Percentiles rank a stretch among this genome's conserved stretches.
These are phyloP conservation scores for Fonsecaea monophora DNA, from an alignment of 2,329 filamentous ascomycete genomes.

Conservation along the genomic window DNA sequence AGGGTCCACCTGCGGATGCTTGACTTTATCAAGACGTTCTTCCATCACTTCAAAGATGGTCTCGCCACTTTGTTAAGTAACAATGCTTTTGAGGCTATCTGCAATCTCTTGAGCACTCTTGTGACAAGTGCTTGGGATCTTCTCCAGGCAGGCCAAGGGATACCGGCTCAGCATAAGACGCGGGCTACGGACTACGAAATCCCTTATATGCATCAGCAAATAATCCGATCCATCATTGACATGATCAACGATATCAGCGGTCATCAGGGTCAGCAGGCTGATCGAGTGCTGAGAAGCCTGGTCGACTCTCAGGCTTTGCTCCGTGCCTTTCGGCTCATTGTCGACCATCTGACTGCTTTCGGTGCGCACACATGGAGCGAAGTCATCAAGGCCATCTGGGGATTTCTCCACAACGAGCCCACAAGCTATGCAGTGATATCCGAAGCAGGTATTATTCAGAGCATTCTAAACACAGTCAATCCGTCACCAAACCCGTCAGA, in stretches of 20 bases:
- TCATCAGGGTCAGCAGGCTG: constrained; percentile 80
- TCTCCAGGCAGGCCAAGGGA: constrained; percentile 73
- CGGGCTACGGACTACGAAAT: constrained; percentile 90
- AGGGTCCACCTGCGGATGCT: constrained; percentile 84
- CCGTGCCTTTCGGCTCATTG: constrained; percentile 77
- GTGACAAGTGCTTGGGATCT: constrained; percentile 72
- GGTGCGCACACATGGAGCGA: constrained; percentile 96
- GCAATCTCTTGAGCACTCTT: constrained; percentile 82
- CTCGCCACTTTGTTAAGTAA: constrained; percentile 82
- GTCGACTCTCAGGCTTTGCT: constrained; percentile 91
- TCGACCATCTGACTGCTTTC: constrained; percentile 78
- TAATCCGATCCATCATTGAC: constrained; percentile 90
- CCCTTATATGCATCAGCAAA: constrained; percentile 91
- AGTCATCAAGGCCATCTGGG: constrained; percentile 87
- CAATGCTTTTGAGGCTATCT: constrained; percentile 86
- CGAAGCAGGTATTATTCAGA: constrained; percentile 88
- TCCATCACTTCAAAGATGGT: constrained; percentile 83
- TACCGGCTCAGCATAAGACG: constrained; percentile 74
- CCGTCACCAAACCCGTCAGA: constrained; percentile 46
- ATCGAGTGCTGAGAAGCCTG: constrained; percentile 86
- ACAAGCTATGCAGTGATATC: constrained; percentile 96
- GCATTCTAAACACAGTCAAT: constrained; percentile 76
- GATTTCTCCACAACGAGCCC: constrained; percentile 98
- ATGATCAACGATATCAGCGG: constrained; percentile 96
- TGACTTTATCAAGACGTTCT: constrained; percentile 84